Percentiles rank a stretch among this genome's conserved stretches.
Conservation (phyloP, 2,329 filamentous ascomycete species). For the Neofusicoccum ribis region DNA sequence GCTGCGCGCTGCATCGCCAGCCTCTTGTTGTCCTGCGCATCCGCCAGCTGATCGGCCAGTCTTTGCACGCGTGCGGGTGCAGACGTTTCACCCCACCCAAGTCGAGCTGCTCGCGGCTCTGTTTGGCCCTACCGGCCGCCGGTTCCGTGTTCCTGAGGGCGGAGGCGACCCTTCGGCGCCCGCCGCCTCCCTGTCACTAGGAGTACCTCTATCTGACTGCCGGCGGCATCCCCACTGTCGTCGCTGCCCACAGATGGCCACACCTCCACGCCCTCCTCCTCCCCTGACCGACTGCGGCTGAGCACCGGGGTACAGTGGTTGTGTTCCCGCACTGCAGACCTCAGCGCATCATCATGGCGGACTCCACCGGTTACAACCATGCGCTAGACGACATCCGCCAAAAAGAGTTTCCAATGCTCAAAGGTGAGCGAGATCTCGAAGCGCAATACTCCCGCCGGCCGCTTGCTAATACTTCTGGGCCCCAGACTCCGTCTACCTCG, state of each 20-base stretch:
- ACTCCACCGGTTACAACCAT: slow-evolving; percentile 53
- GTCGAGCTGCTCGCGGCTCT: not conserved
- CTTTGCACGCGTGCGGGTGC: not conserved
- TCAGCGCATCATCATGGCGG: slow-evolving; percentile 22
- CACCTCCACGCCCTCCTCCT: not conserved
- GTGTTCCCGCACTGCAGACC: not conserved
- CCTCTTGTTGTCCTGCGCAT: not conserved
- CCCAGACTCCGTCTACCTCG: slow-evolving; percentile 77
- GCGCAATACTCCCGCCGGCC: too few species aligned
- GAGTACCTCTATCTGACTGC: not conserved
- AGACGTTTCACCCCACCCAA: not conserved
- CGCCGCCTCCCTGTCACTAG: slow-evolving; percentile 6
- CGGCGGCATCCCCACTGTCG: not conserved
- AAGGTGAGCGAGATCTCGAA: slow-evolving; percentile 49
- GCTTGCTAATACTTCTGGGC: slow-evolving; percentile 19
- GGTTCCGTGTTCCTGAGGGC: not conserved
- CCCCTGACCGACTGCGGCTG: slow-evolving; percentile 9
- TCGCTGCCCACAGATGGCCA: slow-evolving; percentile 6
- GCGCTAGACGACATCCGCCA: slow-evolving; percentile 60
- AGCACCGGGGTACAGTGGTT: not conserved
- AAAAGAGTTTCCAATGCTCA: slow-evolving; percentile 68
- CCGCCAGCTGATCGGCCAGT: not conserved
- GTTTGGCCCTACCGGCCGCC: not conserved
- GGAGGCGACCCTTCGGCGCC: slow-evolving; percentile 7
- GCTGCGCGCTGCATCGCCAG: not conserved